phyloP scores from a whole-genome alignment of 2,329 filamentous ascomycete genomes.

The Ceratocystiopsis minuta region DNA sequence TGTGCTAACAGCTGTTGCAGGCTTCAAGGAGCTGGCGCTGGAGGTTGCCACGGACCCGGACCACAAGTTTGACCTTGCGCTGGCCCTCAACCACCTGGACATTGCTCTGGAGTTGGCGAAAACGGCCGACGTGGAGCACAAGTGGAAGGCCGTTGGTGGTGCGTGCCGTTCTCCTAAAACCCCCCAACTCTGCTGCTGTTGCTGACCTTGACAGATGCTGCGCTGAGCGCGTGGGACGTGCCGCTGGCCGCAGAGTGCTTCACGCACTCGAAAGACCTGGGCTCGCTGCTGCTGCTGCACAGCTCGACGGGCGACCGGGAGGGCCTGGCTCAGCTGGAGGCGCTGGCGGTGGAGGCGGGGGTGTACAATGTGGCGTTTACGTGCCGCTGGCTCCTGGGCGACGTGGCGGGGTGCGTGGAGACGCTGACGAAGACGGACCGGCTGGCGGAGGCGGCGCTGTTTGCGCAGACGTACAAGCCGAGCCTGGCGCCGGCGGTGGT shows the following conservation, averaged over 20 bases:
- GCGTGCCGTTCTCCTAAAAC: neutral
- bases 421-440: conserved; percentile 64
- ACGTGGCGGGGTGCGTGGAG: conserved; percentile 65
- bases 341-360: conserved; percentile 56
- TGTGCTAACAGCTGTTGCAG: neutral
- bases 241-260: conserved; percentile 85
- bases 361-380: conserved; percentile 90
- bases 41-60: conserved; percentile 89
- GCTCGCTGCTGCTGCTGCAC: conserved; percentile 72
- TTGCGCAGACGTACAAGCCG: conserved; percentile 91
- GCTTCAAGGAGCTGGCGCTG: conserved; percentile 68
- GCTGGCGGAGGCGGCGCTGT: conserved; percentile 70
- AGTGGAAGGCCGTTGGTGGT: conserved; percentile 85
- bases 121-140: conserved; percentile 76
- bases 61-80: conserved; percentile 86
- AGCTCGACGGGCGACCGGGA: conserved; percentile 65
- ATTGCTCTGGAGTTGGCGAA: conserved; percentile 73
- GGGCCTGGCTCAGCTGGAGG: conserved; percentile 54
- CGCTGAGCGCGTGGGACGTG: conserved; percentile 72
- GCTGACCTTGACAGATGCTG: conserved; percentile 40
- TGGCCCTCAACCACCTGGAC: conserved; percentile 65
- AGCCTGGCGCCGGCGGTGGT: conserved; percentile 52
- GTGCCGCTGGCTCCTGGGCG: conserved; percentile 70
- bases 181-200: neutral
- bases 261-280: conserved; percentile 72